phyloP scores from a whole-genome alignment of 345 rosid species.

The Dovyalis caffra region DNA sequence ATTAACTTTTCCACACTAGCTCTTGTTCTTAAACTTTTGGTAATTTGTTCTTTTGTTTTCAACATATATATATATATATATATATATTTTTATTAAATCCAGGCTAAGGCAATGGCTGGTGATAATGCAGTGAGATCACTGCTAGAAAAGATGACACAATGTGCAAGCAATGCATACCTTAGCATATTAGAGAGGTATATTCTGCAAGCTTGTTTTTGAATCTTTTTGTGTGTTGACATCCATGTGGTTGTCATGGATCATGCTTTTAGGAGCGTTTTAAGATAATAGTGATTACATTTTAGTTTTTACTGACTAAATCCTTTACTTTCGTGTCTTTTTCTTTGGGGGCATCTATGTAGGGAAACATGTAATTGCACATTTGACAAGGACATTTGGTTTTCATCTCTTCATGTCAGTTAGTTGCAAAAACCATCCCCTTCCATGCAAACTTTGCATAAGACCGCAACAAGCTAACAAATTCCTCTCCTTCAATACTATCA shows the following conservation, averaged over 20 bases:
- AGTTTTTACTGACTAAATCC: not conserved
- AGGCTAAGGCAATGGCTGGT: conserved; percentile 98
- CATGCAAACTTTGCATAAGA: not conserved
- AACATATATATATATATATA: conserved; percentile 2
- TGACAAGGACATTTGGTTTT: not conserved
- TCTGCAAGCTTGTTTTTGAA: not conserved
- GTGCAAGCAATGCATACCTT: conserved; percentile 92
- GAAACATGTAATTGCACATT: not conserved
- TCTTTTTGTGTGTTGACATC: not conserved
- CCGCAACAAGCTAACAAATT: not conserved
- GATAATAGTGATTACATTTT: not conserved
- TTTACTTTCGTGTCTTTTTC: not conserved
- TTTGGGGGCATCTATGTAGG: not conserved
- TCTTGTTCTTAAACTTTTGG: not conserved
- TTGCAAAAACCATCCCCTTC: not conserved
- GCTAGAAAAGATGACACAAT: conserved; percentile 92
- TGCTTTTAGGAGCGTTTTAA: not conserved
- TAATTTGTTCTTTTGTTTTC: conserved; percentile 15
- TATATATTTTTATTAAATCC: conserved; percentile 27
- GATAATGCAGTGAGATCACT: conserved; percentile 91
- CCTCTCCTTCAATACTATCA: not conserved
- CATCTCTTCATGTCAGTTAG: not conserved
- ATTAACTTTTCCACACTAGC: not conserved
- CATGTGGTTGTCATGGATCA: not conserved
- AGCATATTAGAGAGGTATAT: conserved; percentile 87